Evolutionary conservation across 768 basidiomycete species (phyloP).

Genomic region (Hemileccinum rubropunctum): DNA sequence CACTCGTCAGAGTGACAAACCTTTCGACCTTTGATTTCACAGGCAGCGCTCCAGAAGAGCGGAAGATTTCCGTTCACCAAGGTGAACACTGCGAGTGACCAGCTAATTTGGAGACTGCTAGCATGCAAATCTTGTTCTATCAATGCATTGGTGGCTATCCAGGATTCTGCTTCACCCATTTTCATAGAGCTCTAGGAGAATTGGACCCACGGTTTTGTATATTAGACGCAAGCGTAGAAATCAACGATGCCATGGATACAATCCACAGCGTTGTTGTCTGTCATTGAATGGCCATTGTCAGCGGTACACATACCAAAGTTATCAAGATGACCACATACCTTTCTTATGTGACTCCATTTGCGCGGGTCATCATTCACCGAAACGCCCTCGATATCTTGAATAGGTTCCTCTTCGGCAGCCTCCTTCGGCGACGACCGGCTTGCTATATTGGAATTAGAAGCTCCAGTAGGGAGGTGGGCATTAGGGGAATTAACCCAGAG

Average conservation of each 20-base stretch:
- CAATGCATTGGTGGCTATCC: slow-evolving; percentile 57
- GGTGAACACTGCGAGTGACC: slow-evolving; percentile 71
- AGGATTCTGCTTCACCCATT: neutral
- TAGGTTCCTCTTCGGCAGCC: slow-evolving; percentile 3
- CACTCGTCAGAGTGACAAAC: slow-evolving; percentile 30
- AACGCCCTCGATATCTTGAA: slow-evolving; percentile 35
- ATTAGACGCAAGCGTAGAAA: slow-evolving; percentile 23
- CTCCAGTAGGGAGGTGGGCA: neutral
- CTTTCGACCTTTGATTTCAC: slow-evolving; percentile 76
- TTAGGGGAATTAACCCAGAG: neutral
- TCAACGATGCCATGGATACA: slow-evolving; percentile 23
- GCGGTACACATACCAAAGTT: neutral
- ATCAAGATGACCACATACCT: slow-evolving; percentile 37
- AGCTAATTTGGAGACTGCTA: slow-evolving; percentile 58
- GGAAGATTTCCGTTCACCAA: slow-evolving; percentile 68
- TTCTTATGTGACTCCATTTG: slow-evolving; percentile 52
- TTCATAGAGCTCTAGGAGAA: neutral
- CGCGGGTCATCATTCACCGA: slow-evolving; percentile 60
- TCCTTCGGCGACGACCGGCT: slow-evolving; percentile 1
- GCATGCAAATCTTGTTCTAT: slow-evolving; percentile 62
- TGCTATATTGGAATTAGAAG: slow-evolving; percentile 1
- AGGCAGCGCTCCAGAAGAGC: slow-evolving; percentile 63
- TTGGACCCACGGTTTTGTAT: slow-evolving; percentile 30
- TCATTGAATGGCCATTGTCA: neutral
- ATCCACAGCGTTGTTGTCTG: slow-evolving; percentile 29